Conservation (phyloP, 2,329 filamentous ascomycete species). For the Orbilia ellipsospora region DNA sequence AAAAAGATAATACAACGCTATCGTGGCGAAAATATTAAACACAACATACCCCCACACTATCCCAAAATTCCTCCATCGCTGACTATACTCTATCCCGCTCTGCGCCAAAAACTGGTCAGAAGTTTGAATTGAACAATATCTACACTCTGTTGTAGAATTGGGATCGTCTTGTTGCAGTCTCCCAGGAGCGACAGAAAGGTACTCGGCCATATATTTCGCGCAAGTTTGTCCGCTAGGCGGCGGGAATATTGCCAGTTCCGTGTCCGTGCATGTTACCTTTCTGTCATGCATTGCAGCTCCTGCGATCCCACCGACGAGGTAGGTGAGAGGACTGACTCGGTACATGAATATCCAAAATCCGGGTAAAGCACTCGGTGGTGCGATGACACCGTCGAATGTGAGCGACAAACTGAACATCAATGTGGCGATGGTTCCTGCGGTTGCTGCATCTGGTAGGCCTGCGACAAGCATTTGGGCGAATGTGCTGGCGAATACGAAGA, state of each 20-base stretch:
- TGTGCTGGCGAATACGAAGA: slow-evolving; percentile 82
- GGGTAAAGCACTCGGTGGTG: slow-evolving; percentile 59
- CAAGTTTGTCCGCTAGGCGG: slow-evolving; percentile 75
- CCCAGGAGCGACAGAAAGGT: slow-evolving; percentile 76
- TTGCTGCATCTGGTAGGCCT: slow-evolving; percentile 78
- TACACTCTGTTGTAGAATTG: slow-evolving; percentile 71
- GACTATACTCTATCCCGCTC: slow-evolving; percentile 67
- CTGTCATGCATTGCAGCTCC: slow-evolving; percentile 78
- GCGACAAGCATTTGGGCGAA: slow-evolving; percentile 83
- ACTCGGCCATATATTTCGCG: slow-evolving; percentile 78
- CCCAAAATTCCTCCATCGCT: slow-evolving; percentile 77
- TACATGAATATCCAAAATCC: slow-evolving; percentile 55
- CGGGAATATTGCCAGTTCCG: slow-evolving; percentile 75
- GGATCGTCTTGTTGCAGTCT: slow-evolving; percentile 70
- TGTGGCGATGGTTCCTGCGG: slow-evolving; percentile 79
- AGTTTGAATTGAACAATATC: slow-evolving; percentile 74
- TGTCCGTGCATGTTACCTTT: slow-evolving; percentile 70
- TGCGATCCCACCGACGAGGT: slow-evolving; percentile 82
- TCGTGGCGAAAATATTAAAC: slow-evolving; percentile 69
- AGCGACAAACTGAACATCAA: slow-evolving; percentile 56
- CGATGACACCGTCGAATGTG: slow-evolving; percentile 71
- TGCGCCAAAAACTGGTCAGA: slow-evolving; percentile 68
- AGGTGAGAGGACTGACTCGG: slow-evolving; percentile 65
- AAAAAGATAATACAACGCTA: slow-evolving; percentile 69
- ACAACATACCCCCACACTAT: slow-evolving; percentile 71